phyloP scores from a whole-genome alignment of 2,329 filamentous ascomycete genomes.

The Diaporthe velutina region DNA sequence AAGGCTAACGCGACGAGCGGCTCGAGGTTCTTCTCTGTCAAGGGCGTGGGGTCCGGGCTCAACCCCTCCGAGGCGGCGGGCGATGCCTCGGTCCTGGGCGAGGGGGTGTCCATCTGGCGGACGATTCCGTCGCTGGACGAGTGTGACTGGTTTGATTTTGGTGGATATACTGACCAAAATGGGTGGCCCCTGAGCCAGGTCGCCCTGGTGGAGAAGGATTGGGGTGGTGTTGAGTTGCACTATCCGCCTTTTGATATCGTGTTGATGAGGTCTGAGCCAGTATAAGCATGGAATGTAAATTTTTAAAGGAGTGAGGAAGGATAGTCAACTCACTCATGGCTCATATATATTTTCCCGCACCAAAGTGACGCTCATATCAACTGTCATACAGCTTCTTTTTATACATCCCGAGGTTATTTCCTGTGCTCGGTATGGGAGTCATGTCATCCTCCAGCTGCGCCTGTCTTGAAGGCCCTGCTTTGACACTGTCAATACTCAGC shows the following conservation, averaged over 20 bases:
- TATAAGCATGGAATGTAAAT: not conserved
- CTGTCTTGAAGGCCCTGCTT: too few species aligned
- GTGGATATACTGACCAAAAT: not conserved
- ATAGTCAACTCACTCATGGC: not conserved
- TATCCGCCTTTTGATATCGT: slow-evolving; percentile 24
- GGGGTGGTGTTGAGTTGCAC: slow-evolving; percentile 14
- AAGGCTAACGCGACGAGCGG: not conserved
- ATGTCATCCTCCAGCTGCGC: too few species aligned
- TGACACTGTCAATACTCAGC: not conserved
- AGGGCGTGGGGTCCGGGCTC: not conserved
- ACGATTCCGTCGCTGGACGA: not conserved
- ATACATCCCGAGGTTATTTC: too few species aligned
- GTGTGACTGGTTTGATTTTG: slow-evolving; percentile 24
- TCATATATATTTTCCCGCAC: not conserved
- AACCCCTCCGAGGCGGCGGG: slow-evolving; percentile 1
- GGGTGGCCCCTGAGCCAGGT: slow-evolving; percentile 9
- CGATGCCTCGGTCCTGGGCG: not conserved
- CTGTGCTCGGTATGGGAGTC: too few species aligned
- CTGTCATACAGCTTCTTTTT: too few species aligned
- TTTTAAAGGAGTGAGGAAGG: not conserved
- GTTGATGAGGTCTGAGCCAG: not conserved
- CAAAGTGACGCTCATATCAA: too few species aligned
- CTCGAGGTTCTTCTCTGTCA: not conserved
- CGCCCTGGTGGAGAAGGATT: slow-evolving; percentile 19
- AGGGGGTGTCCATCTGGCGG: not conserved